phyloP scores from a whole-genome alignment of 768 basidiomycete species.

The Sarcodon aspratus region DNA sequence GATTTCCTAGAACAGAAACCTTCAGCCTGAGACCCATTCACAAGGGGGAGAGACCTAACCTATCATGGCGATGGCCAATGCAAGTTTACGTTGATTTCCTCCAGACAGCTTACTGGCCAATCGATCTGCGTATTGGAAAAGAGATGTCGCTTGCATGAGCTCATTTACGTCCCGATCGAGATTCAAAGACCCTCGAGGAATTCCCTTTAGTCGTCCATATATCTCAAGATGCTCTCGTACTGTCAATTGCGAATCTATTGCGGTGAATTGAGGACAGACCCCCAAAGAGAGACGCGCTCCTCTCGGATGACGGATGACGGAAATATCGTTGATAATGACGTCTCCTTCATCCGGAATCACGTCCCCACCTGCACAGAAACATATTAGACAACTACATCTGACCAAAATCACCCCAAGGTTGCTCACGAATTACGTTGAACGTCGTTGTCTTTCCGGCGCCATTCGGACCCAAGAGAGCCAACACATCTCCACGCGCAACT shows the following conservation, averaged over 20 bases:
- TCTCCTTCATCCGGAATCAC: conserved; percentile 59
- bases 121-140: conserved; percentile 52
- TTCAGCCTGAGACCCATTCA: background rate
- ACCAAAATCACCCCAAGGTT: background rate
- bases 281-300: conserved; percentile 59
- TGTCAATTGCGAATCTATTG: conserved; percentile 68
- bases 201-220: conserved; percentile 66
- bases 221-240: conserved; percentile 67
- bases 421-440: conserved; percentile 70
- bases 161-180: conserved; percentile 41
- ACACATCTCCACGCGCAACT: conserved; percentile 49
- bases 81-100: conserved; percentile 69
- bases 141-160: conserved; percentile 46
- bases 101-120: conserved; percentile 68
- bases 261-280: conserved; percentile 79
- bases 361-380: conserved; percentile 42
- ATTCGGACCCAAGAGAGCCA: conserved; percentile 71
- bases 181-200: conserved; percentile 35
- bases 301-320: conserved; percentile 53
- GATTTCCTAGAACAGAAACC: conserved; percentile 40
- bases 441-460: conserved; percentile 80
- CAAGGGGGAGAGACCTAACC: conserved; percentile 22
- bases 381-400: background rate
- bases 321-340: conserved; percentile 53
- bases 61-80: conserved; percentile 67